phyloP scores from a whole-genome alignment of 164 flowering plant genomes.

The Houttuynia cordata region DNA sequence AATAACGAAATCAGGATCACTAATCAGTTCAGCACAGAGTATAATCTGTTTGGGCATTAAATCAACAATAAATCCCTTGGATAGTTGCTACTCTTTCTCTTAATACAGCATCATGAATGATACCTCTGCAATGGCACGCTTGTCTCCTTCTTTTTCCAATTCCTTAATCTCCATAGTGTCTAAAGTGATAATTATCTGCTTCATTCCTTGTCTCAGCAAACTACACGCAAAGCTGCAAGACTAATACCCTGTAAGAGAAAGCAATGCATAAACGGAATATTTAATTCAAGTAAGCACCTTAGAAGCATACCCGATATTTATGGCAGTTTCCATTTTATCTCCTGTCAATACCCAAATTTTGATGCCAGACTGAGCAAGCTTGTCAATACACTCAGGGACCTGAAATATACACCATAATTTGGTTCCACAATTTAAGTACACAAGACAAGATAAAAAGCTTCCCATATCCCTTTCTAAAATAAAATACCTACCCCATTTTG shows the following conservation, averaged over 20 bases:
- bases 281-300: background rate
- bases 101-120: background rate
- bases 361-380: slow-evolving; percentile 93
- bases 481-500: slow-evolving; percentile 67
- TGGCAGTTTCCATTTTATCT: slow-evolving; percentile 99
- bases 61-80: no score
- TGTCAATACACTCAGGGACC: slow-evolving; percentile 97
- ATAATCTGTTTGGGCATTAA: no score
- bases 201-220: slow-evolving; percentile 93
- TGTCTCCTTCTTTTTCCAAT: slow-evolving; percentile 57
- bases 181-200: slow-evolving; percentile 62
- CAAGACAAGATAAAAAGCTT: background rate
- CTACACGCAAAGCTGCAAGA: slow-evolving; percentile 77
- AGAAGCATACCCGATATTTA: slow-evolving; percentile 78
- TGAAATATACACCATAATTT: slow-evolving; percentile 8
- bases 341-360: slow-evolving; percentile 98
- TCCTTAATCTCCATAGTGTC: slow-evolving; percentile 51
- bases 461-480: background rate
- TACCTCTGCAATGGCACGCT: slow-evolving; percentile 54
- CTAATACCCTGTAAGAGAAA: background rate
- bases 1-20: background rate
- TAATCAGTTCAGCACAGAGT: background rate
- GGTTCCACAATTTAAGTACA: background rate
- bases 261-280: background rate
- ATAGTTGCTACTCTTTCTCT: no score